phyloP scores from a whole-genome alignment of 1,284 basidiomycete genomes.

The Abortiporus biennis region DNA sequence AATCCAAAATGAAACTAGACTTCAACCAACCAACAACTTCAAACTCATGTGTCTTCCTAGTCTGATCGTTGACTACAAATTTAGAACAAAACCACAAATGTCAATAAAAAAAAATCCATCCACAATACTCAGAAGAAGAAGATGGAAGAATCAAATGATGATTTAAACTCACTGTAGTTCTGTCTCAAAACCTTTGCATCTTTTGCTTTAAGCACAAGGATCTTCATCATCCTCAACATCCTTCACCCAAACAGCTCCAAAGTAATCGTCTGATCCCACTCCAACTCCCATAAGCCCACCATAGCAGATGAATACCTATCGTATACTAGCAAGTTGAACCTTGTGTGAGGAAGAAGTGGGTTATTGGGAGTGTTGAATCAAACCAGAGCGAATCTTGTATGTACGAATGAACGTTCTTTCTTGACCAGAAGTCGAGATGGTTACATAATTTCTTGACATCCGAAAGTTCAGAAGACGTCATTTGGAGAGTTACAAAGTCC shows the following conservation, averaged over 20 bases:
- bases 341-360: no score
- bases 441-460: conserved; percentile 17
- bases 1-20: conserved; percentile 25
- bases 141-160: no score
- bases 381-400: no score
- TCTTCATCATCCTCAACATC: conserved; percentile 50
- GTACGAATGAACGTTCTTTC: conserved; percentile 31
- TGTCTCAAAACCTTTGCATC: conserved; percentile 33
- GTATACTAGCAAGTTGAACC: conserved; percentile 31
- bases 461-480: conserved; percentile 22
- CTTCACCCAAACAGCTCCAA: conserved; percentile 48
- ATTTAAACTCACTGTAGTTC: conserved; percentile 31
- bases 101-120: neutral
- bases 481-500: conserved; percentile 26
- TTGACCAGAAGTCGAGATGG: conserved; percentile 19
- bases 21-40: conserved; percentile 22
- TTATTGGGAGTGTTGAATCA: conserved; percentile 31
- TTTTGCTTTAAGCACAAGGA: conserved; percentile 29
- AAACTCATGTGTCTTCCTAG: conserved; percentile 49
- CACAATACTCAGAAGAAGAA: neutral
- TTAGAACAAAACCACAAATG: no score
- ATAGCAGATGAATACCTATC: conserved; percentile 48
- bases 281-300: conserved; percentile 50
- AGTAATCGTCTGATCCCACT: conserved; percentile 29
- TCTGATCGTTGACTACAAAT: conserved; percentile 31